phyloP scores from a whole-genome alignment of 305 asterid species.

The Salvia sclarea region DNA sequence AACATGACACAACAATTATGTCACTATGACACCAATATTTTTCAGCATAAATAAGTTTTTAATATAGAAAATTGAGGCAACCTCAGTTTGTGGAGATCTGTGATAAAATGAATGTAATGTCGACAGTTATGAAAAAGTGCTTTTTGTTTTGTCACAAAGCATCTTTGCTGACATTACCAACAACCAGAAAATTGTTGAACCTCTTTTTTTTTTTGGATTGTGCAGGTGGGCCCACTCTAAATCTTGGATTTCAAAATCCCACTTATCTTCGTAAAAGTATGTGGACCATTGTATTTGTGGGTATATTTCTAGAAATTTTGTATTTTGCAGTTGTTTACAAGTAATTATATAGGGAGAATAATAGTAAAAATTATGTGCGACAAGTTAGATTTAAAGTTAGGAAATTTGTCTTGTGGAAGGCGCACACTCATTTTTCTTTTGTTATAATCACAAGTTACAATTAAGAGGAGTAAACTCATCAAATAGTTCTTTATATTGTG shows the following conservation, averaged over 20 bases:
- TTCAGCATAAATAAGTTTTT: background rate
- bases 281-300: background rate
- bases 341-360: too few relatives aligned
- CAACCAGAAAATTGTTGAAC: conserved; percentile 22
- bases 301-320: background rate
- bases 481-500: background rate
- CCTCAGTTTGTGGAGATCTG: background rate
- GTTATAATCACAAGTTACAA: too few relatives aligned
- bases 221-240: conserved; percentile 24
- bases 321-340: background rate
- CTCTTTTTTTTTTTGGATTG: background rate
- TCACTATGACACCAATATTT: conserved; percentile 32
- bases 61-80: background rate
- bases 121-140: conserved; percentile 1
- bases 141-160: background rate
- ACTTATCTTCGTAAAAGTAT: background rate
- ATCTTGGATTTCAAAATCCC: background rate
- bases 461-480: too few relatives aligned
- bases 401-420: too few relatives aligned
- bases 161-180: conserved; percentile 30
- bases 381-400: too few relatives aligned
- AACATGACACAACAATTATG: background rate
- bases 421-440: too few relatives aligned
- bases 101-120: background rate
- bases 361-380: too few relatives aligned